Evolutionary conservation across 305 asterid genomes (phyloP).

Genomic region (Rubia tinctorum): DNA sequence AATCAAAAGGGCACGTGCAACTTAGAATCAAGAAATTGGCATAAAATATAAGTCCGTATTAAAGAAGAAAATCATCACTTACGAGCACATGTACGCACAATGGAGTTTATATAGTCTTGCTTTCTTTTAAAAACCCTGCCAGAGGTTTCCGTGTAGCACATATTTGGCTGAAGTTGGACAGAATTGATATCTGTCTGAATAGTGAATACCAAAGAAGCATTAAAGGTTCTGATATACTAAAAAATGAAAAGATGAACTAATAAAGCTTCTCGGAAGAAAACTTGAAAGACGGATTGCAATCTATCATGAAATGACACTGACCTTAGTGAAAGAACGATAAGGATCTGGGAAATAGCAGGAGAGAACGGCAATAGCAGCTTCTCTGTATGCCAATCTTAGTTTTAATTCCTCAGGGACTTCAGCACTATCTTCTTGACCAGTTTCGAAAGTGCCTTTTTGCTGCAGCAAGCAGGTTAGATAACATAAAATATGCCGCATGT

Average conservation of each 20-base stretch:
- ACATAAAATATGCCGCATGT: slow-evolving; percentile 5
- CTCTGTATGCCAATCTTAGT: slow-evolving; percentile 92
- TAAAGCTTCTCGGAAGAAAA: slow-evolving; percentile 16
- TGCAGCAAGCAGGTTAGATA: slow-evolving; percentile 41
- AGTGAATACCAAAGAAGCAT: slow-evolving; percentile 28
- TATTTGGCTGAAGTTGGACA: slow-evolving; percentile 79
- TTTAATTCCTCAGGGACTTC: slow-evolving; percentile 96
- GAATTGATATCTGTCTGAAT: slow-evolving; percentile 84
- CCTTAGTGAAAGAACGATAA: slow-evolving; percentile 66
- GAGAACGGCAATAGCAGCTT: slow-evolving; percentile 97
- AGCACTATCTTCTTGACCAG: slow-evolving; percentile 93
- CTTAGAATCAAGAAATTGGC: slow-evolving; percentile 4
- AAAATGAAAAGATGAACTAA: neutral
- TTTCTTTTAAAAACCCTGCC: slow-evolving; percentile 85
- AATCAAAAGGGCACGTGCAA: neutral
- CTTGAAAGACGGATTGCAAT: slow-evolving; percentile 13
- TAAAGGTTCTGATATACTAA: neutral
- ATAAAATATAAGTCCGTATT: neutral
- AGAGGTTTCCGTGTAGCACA: slow-evolving; percentile 55
- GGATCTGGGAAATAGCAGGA: slow-evolving; percentile 92
- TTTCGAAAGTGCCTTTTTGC: slow-evolving; percentile 99
- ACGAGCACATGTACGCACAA: slow-evolving; percentile 98
- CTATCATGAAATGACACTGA: slow-evolving; percentile 16
- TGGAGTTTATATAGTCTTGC: slow-evolving; percentile 75
- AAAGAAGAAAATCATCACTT: slow-evolving; percentile 36